Percentiles rank a stretch among this genome's conserved stretches.
Conservation (phyloP, 2,329 filamentous ascomycete genomes). For the Talaromyces verruculosus region DNA sequence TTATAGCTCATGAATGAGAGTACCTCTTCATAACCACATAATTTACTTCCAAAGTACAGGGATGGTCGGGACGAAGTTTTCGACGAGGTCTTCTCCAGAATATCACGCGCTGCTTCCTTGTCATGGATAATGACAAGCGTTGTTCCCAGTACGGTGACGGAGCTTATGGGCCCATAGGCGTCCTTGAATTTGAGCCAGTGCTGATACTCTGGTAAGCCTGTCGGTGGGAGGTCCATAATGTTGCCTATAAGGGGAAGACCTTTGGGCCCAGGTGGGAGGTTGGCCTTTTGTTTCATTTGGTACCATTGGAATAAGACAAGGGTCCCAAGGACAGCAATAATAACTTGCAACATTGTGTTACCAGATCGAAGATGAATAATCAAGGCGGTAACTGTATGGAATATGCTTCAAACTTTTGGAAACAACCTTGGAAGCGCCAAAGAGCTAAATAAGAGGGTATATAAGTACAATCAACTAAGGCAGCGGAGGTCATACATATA, state of each 20-base stretch:
- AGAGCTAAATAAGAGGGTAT: background rate
- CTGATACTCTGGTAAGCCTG: conserved; percentile 39
- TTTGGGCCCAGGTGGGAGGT: conserved; percentile 53
- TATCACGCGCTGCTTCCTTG: conserved; percentile 30
- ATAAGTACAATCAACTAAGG: background rate
- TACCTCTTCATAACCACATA: conserved; percentile 35
- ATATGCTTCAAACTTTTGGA: background rate
- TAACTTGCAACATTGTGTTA: background rate
- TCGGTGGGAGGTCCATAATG: conserved; percentile 49
- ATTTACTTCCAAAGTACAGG: conserved; percentile 27
- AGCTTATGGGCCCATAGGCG: conserved; percentile 42
- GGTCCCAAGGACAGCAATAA: background rate
- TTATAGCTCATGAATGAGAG: conserved; percentile 13
- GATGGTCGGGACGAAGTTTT: conserved; percentile 33
- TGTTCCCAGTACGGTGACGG: conserved; percentile 37
- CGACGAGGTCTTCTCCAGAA: conserved; percentile 36
- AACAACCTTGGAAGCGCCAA: background rate
- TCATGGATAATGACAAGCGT: conserved; percentile 41
- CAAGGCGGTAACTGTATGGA: background rate
- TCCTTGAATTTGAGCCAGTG: conserved; percentile 49
- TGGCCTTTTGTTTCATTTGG: conserved; percentile 15
- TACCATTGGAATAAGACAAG: background rate
- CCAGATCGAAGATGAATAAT: background rate
- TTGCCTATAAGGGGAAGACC: conserved; percentile 54
- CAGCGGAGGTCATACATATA: background rate